Evolutionary conservation across 768 basidiomycete genomes (phyloP).

Genomic region (Neoboletus magnificus): DNA sequence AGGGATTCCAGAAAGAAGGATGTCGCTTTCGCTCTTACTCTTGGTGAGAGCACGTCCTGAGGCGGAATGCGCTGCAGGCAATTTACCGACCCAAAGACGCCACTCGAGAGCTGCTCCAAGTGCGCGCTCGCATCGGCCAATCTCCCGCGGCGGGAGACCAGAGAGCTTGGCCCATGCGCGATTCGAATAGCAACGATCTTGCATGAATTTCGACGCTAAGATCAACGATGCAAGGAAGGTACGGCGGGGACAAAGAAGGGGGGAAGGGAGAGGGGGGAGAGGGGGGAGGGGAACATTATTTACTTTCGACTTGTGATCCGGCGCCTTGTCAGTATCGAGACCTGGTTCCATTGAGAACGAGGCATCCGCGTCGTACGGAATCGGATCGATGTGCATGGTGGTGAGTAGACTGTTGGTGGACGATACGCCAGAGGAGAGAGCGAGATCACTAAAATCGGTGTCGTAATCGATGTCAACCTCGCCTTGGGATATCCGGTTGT

Average conservation of each 20-base stretch:
- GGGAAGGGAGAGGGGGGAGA: slow-evolving; percentile 59
- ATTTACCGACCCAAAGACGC: slow-evolving; percentile 91
- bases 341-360: slow-evolving; percentile 18
- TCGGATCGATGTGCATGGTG: slow-evolving; percentile 43
- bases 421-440: slow-evolving; percentile 2
- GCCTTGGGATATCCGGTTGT: slow-evolving; percentile 41
- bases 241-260: slow-evolving; percentile 83
- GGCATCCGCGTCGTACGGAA: slow-evolving; percentile 14
- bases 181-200: slow-evolving; percentile 92
- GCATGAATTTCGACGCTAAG: slow-evolving; percentile 87
- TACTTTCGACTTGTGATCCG: slow-evolving; percentile 10
- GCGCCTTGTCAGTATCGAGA: slow-evolving; percentile 9
- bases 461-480: slow-evolving; percentile 43
- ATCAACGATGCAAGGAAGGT: slow-evolving; percentile 88
- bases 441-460: slow-evolving; percentile 28
- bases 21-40: slow-evolving; percentile 49
- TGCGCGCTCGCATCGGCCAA: slow-evolving; percentile 84
- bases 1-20: slow-evolving; percentile 13
- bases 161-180: slow-evolving; percentile 92
- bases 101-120: slow-evolving; percentile 84
- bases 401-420: slow-evolving; percentile 33
- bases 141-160: slow-evolving; percentile 82
- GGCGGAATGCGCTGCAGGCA: slow-evolving; percentile 35
- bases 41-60: slow-evolving; percentile 42
- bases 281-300: slow-evolving; percentile 27